phyloP scores from a whole-genome alignment of 768 basidiomycete species.

The Trametes punicea region DNA sequence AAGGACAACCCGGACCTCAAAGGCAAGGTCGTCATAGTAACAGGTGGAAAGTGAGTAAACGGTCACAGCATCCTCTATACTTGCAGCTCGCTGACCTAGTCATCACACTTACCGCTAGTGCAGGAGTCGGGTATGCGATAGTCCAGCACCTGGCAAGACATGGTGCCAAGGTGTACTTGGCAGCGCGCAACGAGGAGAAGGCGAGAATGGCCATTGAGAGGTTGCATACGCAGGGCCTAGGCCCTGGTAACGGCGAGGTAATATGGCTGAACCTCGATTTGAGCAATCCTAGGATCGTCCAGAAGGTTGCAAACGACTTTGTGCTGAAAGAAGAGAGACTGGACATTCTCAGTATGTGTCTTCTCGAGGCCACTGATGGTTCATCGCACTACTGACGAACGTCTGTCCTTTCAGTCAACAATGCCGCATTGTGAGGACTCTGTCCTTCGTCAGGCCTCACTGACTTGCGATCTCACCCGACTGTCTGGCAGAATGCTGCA shows the following conservation, averaged over 20 bases:
- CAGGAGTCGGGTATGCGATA: conserved; percentile 50
- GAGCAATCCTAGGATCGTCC: conserved; percentile 41
- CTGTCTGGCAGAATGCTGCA: conserved; percentile 21
- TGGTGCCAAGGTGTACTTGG: conserved; percentile 61
- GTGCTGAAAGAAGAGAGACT: conserved; percentile 47
- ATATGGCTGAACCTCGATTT: conserved; percentile 52
- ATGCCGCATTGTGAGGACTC: conserved; percentile 44
- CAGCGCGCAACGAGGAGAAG: conserved; percentile 43
- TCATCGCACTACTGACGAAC: not conserved
- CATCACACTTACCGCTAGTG: conserved; percentile 24
- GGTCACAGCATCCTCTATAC: not conserved
- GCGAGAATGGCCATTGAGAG: conserved; percentile 47
- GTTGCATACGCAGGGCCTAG: conserved; percentile 43
- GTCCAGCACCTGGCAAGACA: conserved; percentile 49
- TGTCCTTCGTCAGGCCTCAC: not conserved
- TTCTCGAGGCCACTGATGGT: not conserved
- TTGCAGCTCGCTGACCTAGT: not conserved
- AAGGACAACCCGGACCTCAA: conserved; percentile 43
- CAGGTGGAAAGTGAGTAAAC: conserved; percentile 48
- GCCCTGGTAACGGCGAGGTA: conserved; percentile 44
- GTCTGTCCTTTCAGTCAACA: conserved; percentile 42
- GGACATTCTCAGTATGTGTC: conserved; percentile 51
- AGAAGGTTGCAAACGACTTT: conserved; percentile 46
- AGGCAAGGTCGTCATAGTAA: conserved; percentile 54
- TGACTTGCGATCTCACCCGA: not conserved